Evolutionary conservation across 352 stramenopile genomes (phyloP).

Genomic region (Blastocystis sp.): DNA sequence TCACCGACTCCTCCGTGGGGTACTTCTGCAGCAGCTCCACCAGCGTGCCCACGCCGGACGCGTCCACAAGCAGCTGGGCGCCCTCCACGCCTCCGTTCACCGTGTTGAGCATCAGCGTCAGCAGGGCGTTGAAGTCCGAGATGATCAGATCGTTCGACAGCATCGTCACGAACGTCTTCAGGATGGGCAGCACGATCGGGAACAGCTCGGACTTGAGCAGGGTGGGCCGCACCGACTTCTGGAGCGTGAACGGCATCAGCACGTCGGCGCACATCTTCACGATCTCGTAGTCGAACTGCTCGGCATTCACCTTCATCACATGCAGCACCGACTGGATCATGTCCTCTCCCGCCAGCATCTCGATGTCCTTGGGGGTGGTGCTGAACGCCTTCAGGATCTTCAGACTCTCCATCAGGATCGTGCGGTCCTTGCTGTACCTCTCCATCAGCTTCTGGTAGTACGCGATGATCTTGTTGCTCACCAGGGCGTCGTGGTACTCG

Average conservation of each 20-base stretch:
- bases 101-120: not conserved
- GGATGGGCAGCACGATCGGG: not conserved
- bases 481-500: constrained; percentile 33
- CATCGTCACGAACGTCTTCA: not conserved
- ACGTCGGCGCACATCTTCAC: constrained; percentile 35
- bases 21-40: constrained; percentile 26
- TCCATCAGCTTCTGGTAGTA: constrained; percentile 56
- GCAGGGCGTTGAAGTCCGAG: not conserved
- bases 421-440: not conserved
- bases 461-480: constrained; percentile 24
- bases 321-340: constrained; percentile 13
- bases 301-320: not conserved
- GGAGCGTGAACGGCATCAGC: constrained; percentile 16
- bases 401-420: constrained; percentile 55
- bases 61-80: not conserved
- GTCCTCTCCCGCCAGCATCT: constrained; percentile 4
- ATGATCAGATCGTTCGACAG: not conserved
- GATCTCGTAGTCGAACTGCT: constrained; percentile 54
- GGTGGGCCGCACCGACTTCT: not conserved
- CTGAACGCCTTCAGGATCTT: constrained; percentile 32
- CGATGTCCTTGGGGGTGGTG: constrained; percentile 5
- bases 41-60: not conserved
- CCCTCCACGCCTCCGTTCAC: constrained; percentile 1
- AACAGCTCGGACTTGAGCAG: constrained; percentile 19
- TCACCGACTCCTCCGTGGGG: constrained; percentile 9